Evolutionary conservation across 1,284 basidiomycete genomes (phyloP), one percentile per base, ranked within the genome.

Genomic region (Ganoderma lucidum): DNA sequence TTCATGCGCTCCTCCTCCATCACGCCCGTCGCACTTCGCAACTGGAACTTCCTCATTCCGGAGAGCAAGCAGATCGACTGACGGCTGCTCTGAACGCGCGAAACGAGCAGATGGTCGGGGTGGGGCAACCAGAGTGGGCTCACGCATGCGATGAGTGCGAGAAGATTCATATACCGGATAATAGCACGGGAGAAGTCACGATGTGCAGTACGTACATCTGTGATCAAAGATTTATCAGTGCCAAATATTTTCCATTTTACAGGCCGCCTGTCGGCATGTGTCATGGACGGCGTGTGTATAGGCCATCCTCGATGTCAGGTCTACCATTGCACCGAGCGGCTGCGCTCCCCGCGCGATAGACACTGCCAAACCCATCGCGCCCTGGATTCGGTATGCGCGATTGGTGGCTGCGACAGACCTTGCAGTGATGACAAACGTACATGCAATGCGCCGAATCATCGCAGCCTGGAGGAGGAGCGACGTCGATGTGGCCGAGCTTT

Each of bases 221-320:
- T 23, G 23, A 23, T 23, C 23, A 23, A 23, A 23, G 23, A 23
- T 23, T 23, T 23, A 23, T 23, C 23, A 23, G 23, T 23, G 23
- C 23, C 23, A 23, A 23, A 23, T 23, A 23, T 23, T 55, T 2
- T 4, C 12, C 4, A 41, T 41, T 6, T 9, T 9, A 45, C 19
- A 71, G 64, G 32, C 9, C 17, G 48, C 12, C 37, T 71, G 6
- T 67, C 64, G 6, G 67, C 76, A 4, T 71, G 75, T 17, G 79
- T 81, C 12, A 74, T 71, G 12, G 79, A 81, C 68, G 80, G 80
- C 10, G 68, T 81, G 15, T 74, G 75, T 14, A 73, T 81, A 30
- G 79, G 79, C 1, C 78, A 76, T 60, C 78, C 79, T 1, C 78
- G 78, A 59, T 82, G 82, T 69, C 69, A 63, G 3, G 70, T 71